Percentiles rank a stretch among this genome's conserved stretches.
These are phyloP conservation scores for Rhododendron vialii DNA, from an alignment of 148 eudicot genomes.

Conservation along the genomic window DNA sequence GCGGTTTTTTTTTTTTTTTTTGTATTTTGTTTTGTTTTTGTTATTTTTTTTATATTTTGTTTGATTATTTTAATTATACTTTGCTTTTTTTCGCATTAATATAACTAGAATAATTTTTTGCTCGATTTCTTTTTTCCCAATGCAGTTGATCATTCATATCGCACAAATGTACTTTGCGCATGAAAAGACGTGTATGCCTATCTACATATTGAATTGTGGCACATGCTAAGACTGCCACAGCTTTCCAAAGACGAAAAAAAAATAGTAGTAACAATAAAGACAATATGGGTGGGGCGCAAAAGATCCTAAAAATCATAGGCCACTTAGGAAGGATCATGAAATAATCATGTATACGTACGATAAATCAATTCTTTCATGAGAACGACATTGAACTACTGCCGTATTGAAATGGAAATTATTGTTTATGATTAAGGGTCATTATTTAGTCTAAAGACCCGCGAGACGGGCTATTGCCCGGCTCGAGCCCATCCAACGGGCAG, in stretches of 20 bases:
- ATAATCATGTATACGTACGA: no score
- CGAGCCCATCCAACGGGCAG: no score
- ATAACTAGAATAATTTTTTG: no score
- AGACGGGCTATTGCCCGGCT: no score
- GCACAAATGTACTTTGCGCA: neutral
- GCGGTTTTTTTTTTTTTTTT: no score
- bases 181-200: neutral
- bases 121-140: neutral
- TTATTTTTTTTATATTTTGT: no score
- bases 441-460: no score
- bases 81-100: no score
- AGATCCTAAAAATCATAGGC: neutral
- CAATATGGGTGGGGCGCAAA: neutral
- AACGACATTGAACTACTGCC: neutral
- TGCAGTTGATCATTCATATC: neutral
- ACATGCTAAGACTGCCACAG: neutral
- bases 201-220: neutral
- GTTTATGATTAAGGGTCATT: neutral
- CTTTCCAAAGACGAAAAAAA: neutral
- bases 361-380: no score
- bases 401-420: neutral
- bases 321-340: neutral
- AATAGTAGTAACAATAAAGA: neutral
- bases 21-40: no score
- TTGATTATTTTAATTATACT: no score